phyloP scores from a whole-genome alignment of 768 basidiomycete genomes.

The Suillus brevipes region DNA sequence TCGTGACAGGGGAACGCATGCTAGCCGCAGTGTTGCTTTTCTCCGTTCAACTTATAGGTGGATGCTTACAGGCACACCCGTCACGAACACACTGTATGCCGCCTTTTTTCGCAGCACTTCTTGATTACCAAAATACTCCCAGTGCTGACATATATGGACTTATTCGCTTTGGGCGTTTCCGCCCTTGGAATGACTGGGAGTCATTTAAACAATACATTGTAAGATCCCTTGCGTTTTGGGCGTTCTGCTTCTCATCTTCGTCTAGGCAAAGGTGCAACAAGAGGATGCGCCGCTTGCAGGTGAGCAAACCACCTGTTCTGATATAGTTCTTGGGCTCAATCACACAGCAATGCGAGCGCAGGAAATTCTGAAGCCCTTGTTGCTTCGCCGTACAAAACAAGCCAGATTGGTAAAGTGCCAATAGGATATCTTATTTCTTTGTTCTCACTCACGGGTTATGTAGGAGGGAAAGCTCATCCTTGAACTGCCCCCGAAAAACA shows the following conservation, averaged over 20 bases:
- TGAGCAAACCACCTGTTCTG: slow-evolving; percentile 16
- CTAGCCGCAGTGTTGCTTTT: slow-evolving; percentile 58
- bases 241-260: neutral
- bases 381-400: slow-evolving; percentile 76
- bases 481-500: slow-evolving; percentile 57
- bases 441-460: neutral
- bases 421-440: neutral
- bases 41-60: slow-evolving; percentile 69
- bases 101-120: neutral
- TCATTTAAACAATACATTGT: slow-evolving; percentile 62
- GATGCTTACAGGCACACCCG: slow-evolving; percentile 78
- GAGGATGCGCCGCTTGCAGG: slow-evolving; percentile 64
- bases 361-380: slow-evolving; percentile 60
- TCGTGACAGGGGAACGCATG: slow-evolving; percentile 47
- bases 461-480: slow-evolving; percentile 70
- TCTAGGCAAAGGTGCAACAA: slow-evolving; percentile 52
- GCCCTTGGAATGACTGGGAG: slow-evolving; percentile 74
- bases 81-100: slow-evolving; percentile 66
- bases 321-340: neutral
- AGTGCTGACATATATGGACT: slow-evolving; percentile 70
- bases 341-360: slow-evolving; percentile 57
- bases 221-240: slow-evolving; percentile 14
- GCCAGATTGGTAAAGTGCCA: slow-evolving; percentile 38
- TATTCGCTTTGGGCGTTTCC: slow-evolving; percentile 65
- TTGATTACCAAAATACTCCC: neutral